Evolutionary conservation across 257 asterid species (phyloP).

Genomic region (Forsythia viridissima): DNA sequence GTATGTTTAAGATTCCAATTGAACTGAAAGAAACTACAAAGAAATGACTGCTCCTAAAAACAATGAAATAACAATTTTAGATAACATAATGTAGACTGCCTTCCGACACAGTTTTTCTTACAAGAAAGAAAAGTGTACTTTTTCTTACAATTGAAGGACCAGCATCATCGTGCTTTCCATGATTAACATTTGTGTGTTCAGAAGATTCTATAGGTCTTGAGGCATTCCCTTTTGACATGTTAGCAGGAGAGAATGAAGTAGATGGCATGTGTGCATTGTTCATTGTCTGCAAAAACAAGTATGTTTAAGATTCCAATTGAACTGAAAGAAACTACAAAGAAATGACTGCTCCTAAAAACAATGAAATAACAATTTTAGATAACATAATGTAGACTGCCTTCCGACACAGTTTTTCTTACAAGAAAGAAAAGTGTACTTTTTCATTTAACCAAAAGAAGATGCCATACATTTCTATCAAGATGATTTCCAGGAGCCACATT

Average conservation of each 20-base stretch:
- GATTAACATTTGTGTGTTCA: conserved; percentile 60
- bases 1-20: conserved; percentile 9
- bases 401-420: neutral
- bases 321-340: neutral
- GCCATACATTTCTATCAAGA: conserved; percentile 70
- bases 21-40: neutral
- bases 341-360: conserved; percentile 13
- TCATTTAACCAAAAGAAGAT: conserved; percentile 6
- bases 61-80: conserved; percentile 2
- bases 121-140: neutral
- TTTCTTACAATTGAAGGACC: conserved; percentile 52
- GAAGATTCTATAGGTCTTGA: conserved; percentile 58
- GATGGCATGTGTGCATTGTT: conserved; percentile 59
- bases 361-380: neutral
- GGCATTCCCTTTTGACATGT: conserved; percentile 53
- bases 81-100: neutral
- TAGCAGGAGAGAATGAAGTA: conserved; percentile 66
- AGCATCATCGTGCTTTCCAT: conserved; percentile 55
- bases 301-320: conserved; percentile 11
- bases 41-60: conserved; percentile 8
- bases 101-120: neutral
- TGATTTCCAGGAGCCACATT: conserved; percentile 54
- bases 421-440: neutral
- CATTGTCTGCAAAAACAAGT: conserved; percentile 47
- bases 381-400: neutral